Evolutionary conservation across 2,329 filamentous ascomycete species (phyloP).

Genomic region (Nigrospora oryzae): DNA sequence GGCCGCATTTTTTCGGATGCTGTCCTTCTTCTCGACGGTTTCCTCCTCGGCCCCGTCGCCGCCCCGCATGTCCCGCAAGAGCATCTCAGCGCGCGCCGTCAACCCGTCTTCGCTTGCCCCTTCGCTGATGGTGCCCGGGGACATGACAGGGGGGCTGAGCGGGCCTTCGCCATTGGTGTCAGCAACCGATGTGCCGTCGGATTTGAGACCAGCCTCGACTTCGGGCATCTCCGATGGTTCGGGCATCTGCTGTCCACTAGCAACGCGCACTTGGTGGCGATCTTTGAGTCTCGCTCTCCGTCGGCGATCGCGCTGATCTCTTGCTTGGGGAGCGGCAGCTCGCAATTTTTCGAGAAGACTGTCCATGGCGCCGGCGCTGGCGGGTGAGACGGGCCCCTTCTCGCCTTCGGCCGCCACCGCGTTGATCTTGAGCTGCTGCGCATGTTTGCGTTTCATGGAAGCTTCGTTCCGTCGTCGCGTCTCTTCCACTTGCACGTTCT

Average conservation of each 20-base stretch:
- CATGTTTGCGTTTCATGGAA: constrained; percentile 84
- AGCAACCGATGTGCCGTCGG: constrained; percentile 24
- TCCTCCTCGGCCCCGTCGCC: constrained; percentile 52
- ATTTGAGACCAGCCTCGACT: constrained; percentile 31
- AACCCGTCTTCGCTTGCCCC: constrained; percentile 56
- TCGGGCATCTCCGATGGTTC: constrained; percentile 58
- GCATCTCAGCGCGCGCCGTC: constrained; percentile 71
- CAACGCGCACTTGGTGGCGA: constrained; percentile 79
- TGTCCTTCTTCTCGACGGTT: constrained; percentile 46
- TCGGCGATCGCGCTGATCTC: constrained; percentile 82
- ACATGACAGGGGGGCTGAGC: constrained; percentile 40
- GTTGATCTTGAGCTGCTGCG: constrained; percentile 54
- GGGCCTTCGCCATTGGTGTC: constrained; percentile 38
- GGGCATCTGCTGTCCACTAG: constrained; percentile 82
- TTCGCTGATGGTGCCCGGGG: constrained; percentile 28
- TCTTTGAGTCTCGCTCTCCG: constrained; percentile 85
- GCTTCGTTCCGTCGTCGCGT: constrained; percentile 77
- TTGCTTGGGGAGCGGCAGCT: constrained; percentile 80
- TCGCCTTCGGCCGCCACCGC: constrained; percentile 29
- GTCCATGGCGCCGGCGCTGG: constrained; percentile 88
- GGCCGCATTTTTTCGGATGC: constrained; percentile 47
- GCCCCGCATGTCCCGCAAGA: constrained; percentile 72
- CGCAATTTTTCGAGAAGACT: constrained; percentile 89
- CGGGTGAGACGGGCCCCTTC: constrained; percentile 52
- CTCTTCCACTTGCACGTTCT: constrained; percentile 82